Evolutionary conservation across 768 basidiomycete species (phyloP).

Genomic region (Leccinellum rugosiceps): DNA sequence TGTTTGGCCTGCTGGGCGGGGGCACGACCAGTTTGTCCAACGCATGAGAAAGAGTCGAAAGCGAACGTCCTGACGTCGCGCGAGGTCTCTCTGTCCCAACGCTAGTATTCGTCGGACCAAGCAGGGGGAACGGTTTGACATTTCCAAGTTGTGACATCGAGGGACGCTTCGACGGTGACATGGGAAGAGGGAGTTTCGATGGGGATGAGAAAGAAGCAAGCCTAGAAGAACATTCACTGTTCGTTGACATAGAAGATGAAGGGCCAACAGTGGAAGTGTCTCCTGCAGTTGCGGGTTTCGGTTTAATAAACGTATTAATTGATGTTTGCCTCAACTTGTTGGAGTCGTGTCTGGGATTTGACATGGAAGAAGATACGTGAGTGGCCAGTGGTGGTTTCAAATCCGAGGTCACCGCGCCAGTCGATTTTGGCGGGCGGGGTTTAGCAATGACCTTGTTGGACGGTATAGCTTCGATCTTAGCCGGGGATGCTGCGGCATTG

Average conservation of each 20-base stretch:
- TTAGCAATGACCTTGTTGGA: slow-evolving; percentile 3
- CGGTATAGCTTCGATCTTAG: neutral
- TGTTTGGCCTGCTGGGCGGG: slow-evolving; percentile 62
- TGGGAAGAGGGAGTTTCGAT: slow-evolving; percentile 29
- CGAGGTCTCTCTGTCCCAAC: neutral
- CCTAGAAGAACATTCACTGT: slow-evolving; percentile 8
- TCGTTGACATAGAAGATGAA: slow-evolving; percentile 4
- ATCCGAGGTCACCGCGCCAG: neutral
- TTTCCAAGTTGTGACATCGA: slow-evolving; percentile 5
- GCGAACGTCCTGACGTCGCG: slow-evolving; percentile 33
- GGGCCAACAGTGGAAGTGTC: neutral
- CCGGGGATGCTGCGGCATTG: neutral
- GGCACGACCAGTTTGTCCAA: slow-evolving; percentile 69
- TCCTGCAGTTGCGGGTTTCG: neutral
- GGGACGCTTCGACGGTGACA: slow-evolving; percentile 17
- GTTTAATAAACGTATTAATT: slow-evolving; percentile 20
- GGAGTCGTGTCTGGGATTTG: slow-evolving; percentile 9
- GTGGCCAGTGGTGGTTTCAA: neutral
- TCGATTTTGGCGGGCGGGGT: slow-evolving; percentile 9
- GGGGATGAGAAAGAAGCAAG: slow-evolving; percentile 14
- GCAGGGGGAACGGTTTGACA: slow-evolving; percentile 2
- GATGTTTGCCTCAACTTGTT: slow-evolving; percentile 27
- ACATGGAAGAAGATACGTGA: slow-evolving; percentile 10
- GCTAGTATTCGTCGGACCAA: neutral
- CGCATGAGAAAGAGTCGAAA: slow-evolving; percentile 66